Evolutionary conservation across 768 basidiomycete species (phyloP), one percentile per base, ranked within the genome.

Genomic region (Collybiopsis confluens): DNA sequence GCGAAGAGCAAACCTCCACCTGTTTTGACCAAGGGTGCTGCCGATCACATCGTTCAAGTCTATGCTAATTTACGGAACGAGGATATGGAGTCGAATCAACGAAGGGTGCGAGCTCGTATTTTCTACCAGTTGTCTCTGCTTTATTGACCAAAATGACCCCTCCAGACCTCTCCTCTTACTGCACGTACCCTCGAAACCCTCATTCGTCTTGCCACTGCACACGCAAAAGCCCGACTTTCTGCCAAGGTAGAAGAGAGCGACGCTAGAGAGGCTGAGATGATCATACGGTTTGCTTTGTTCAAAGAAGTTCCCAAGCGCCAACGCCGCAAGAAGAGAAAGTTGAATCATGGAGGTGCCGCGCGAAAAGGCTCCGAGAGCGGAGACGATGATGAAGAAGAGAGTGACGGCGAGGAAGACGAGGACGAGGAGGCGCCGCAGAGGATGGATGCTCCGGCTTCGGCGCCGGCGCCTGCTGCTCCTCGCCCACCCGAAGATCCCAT

Each of bases 181-280:
- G 96, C 97, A 18, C 95, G 97, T 80, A 97, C 97, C 2, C 84
- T 99, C 55, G 97, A 99, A 70, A 99, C 97, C 0, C 80, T 99
- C 45, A 99, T 99, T 68, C 97, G 97, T 76, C 81, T 99, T 8
- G 85, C 97, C 4, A 99, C 96, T 16, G 97, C 97, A 1, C 97
- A 99, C 70, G 97, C 97, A 42, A 99, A 99, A 70, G 85, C 93
- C 15, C 86, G 96, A 18, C 78, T 99, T 8, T 95, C 94, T 7
- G 55, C 81, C 41, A 89, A 89, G 59, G 91, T 99, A 10, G 85
- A 91, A 62, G 81, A 87, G 64, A 72, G 75, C 2, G 97, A 99
- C 72, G 94, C 97, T 16, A 79, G 77, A 61, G 86, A 88, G 38
- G 97, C 97, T 2, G 94, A 99, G 67, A 87, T 87, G 63, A 96